phyloP scores from a whole-genome alignment of 2,329 filamentous ascomycete species.

The Aspergillus udagawae region DNA sequence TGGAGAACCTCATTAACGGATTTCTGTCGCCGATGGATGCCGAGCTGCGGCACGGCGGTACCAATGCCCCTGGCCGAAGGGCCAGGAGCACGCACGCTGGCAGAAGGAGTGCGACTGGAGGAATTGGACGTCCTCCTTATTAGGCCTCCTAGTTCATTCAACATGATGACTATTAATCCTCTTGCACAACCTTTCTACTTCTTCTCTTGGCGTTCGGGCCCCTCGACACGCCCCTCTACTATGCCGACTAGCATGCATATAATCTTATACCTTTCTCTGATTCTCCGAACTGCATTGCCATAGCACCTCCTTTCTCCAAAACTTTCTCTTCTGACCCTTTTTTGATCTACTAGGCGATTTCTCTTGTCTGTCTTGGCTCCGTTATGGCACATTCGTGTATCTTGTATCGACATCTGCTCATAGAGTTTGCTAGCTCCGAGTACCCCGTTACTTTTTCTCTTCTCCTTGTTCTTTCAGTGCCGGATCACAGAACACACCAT shows the following conservation, averaged over 20 bases:
- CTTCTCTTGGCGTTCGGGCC: slow-evolving; percentile 3
- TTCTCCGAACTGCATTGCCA: neutral
- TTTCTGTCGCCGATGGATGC: slow-evolving; percentile 28
- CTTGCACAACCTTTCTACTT: slow-evolving; percentile 2
- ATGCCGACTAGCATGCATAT: neutral
- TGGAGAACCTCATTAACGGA: slow-evolving; percentile 35
- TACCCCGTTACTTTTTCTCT: neutral
- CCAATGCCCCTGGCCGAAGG: slow-evolving; percentile 5
- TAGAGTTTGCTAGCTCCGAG: neutral
- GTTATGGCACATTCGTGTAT: neutral
- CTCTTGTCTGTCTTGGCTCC: neutral
- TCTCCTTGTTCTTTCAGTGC: neutral
- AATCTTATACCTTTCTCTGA: neutral
- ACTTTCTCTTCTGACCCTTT: neutral
- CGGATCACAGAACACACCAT: neutral
- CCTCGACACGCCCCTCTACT: neutral
- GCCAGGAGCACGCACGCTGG: slow-evolving; percentile 9
- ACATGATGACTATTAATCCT: slow-evolving; percentile 1
- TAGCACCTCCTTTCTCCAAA: neutral
- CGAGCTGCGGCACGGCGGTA: slow-evolving; percentile 13
- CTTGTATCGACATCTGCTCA: neutral
- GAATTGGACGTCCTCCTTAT: slow-evolving; percentile 33
- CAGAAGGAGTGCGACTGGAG: slow-evolving; percentile 24
- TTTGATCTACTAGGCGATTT: neutral
- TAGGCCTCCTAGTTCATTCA: slow-evolving; percentile 9